These are phyloP conservation scores for Comarum palustre DNA, from an alignment of 306 rosid species.

Conservation along the genomic window DNA sequence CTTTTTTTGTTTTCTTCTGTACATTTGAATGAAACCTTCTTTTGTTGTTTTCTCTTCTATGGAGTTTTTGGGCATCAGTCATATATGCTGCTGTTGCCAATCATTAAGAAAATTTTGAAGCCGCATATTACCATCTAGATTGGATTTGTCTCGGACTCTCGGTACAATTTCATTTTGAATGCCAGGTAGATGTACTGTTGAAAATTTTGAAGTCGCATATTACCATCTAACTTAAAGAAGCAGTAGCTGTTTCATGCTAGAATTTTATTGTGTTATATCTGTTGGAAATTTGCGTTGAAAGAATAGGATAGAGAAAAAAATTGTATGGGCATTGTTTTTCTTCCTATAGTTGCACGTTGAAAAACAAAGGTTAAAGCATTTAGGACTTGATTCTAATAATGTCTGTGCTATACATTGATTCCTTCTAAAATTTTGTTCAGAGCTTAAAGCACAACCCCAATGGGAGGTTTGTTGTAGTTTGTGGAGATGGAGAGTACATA, in stretches of 20 bases:
- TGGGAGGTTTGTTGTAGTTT: conserved; percentile 98
- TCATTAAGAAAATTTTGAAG: not conserved
- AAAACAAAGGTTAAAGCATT: not conserved
- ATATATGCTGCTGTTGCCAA: not conserved
- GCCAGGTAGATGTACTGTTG: not conserved
- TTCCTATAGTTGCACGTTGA: not conserved
- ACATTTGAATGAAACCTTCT: conserved; percentile 16
- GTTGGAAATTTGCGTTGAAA: not conserved
- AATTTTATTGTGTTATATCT: not conserved
- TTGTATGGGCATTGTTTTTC: not conserved
- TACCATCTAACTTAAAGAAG: not conserved
- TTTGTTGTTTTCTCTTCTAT: not conserved
- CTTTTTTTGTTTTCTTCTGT: not conserved
- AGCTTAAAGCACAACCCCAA: conserved; percentile 94
- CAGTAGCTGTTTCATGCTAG: not conserved
- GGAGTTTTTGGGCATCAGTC: not conserved
- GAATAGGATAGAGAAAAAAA: not conserved
- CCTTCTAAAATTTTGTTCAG: conserved; percentile 36
- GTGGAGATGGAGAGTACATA: conserved; percentile 98
- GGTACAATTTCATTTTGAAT: not conserved
- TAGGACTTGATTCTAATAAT: not conserved
- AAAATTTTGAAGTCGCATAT: too few relatives aligned
- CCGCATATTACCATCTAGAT: not conserved
- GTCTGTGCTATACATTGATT: conserved; percentile 22
- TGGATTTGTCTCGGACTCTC: not conserved